These are phyloP conservation scores for Taxawa tesnikishii DNA, from an alignment of 2,329 filamentous ascomycete genomes.

Conservation along the genomic window DNA sequence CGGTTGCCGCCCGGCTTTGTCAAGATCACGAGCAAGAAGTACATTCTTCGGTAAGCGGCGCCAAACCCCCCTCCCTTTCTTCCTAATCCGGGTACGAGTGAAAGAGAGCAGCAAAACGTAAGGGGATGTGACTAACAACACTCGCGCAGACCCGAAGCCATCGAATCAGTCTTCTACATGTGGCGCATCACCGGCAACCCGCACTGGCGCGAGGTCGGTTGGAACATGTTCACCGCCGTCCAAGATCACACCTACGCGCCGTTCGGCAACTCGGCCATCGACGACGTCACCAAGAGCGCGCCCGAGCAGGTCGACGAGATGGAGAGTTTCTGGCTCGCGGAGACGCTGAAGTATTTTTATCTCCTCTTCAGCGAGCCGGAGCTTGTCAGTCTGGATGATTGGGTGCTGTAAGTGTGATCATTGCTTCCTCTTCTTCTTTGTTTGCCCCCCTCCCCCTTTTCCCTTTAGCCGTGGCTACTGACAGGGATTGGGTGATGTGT, in stretches of 20 bases:
- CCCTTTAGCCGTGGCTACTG: no score
- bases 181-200: slow-evolving; percentile 78
- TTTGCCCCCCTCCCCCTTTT: not conserved
- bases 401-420: slow-evolving; percentile 36
- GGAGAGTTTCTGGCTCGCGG: slow-evolving; percentile 81
- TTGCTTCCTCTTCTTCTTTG: not conserved
- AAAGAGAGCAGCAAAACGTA: no score
- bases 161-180: slow-evolving; percentile 81
- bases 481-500: no score
- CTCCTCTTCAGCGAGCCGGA: slow-evolving; percentile 61
- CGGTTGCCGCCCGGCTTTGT: slow-evolving; percentile 28
- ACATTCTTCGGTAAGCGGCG: slow-evolving; percentile 28
- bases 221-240: slow-evolving; percentile 72
- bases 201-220: slow-evolving; percentile 67
- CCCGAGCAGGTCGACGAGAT: slow-evolving; percentile 47
- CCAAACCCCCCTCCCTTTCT: not conserved
- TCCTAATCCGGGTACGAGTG: not conserved
- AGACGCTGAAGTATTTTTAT: slow-evolving; percentile 90
- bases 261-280: slow-evolving; percentile 58
- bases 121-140: slow-evolving; percentile 8
- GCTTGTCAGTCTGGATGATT: slow-evolving; percentile 56
- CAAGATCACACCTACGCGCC: slow-evolving; percentile 53
- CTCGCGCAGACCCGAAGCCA: slow-evolving; percentile 58
- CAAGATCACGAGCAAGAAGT: slow-evolving; percentile 23
- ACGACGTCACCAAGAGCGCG: slow-evolving; percentile 42